These are phyloP conservation scores for Axilococcus clingmanii DNA, from an alignment of 139 green algal genomes.

Conservation along the genomic window DNA sequence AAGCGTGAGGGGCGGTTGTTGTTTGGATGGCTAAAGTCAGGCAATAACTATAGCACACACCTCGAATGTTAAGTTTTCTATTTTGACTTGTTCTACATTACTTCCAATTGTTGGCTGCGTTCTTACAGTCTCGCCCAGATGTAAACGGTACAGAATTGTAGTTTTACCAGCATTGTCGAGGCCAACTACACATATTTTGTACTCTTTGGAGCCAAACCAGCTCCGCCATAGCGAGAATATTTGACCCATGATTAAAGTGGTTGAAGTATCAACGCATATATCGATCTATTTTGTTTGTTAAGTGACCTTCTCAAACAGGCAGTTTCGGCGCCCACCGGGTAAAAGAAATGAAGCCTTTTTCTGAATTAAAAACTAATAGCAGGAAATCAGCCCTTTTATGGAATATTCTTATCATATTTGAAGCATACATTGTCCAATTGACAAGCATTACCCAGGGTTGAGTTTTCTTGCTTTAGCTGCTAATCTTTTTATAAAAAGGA, in stretches of 20 bases:
- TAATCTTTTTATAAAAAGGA: too few relatives aligned
- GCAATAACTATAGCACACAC: slow-evolving; percentile 14
- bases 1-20: background rate
- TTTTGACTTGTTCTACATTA: slow-evolving; percentile 79
- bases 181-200: slow-evolving; percentile 41
- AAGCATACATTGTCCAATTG: too few relatives aligned
- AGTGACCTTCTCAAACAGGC: background rate
- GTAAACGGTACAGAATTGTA: slow-evolving; percentile 83
- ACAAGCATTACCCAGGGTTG: too few relatives aligned
- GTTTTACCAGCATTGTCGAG: slow-evolving; percentile 93
- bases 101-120: slow-evolving; percentile 77
- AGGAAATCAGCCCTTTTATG: too few relatives aligned
- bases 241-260: slow-evolving; percentile 12
- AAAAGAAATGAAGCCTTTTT: too few relatives aligned
- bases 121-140: slow-evolving; percentile 71
- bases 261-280: background rate
- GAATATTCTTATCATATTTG: too few relatives aligned
- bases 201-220: slow-evolving; percentile 5
- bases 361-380: too few relatives aligned
- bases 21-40: background rate
- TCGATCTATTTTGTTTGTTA: background rate
- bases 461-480: too few relatives aligned
- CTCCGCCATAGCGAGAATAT: slow-evolving; percentile 8
- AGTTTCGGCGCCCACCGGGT: too few relatives aligned
- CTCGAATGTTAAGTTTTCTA: slow-evolving; percentile 73